These are phyloP conservation scores for Priceomyces castillae DNA, from an alignment of 805 yeast species.

Conservation along the genomic window DNA sequence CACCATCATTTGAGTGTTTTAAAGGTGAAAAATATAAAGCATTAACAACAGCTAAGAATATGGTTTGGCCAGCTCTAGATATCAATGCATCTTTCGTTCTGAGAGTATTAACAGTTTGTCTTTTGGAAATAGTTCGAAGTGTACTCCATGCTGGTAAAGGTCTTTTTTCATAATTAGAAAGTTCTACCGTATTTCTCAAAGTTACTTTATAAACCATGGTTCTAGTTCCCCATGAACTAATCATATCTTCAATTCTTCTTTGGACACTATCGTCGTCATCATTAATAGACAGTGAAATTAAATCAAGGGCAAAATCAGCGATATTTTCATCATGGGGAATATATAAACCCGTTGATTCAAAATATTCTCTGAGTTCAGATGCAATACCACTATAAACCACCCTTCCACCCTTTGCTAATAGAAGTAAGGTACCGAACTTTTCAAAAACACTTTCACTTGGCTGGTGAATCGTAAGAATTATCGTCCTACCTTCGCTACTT, in stretches of 20 bases:
- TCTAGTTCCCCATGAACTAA: slow-evolving; percentile 32
- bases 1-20: slow-evolving; percentile 42
- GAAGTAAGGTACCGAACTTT: slow-evolving; percentile 65
- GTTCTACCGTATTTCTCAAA: slow-evolving; percentile 24
- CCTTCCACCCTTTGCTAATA: slow-evolving; percentile 70
- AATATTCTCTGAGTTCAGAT: slow-evolving; percentile 43
- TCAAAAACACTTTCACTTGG: slow-evolving; percentile 68
- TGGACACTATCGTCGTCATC: slow-evolving; percentile 23
- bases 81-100: slow-evolving; percentile 53
- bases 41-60: slow-evolving; percentile 61
- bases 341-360: slow-evolving; percentile 46
- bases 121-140: slow-evolving; percentile 27
- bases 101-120: slow-evolving; percentile 34
- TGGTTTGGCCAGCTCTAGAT: slow-evolving; percentile 63
- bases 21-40: slow-evolving; percentile 60
- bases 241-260: slow-evolving; percentile 23
- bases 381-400: slow-evolving; percentile 68
- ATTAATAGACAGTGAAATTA: slow-evolving; percentile 47
- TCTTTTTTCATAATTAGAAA: slow-evolving; percentile 37
- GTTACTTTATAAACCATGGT: slow-evolving; percentile 28
- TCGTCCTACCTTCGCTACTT: slow-evolving; percentile 58
- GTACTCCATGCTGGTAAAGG: slow-evolving; percentile 24
- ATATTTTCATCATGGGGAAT: slow-evolving; percentile 64
- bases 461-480: slow-evolving; percentile 76
- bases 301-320: slow-evolving; percentile 73